Conservation (phyloP, 1,284 basidiomycete genomes). For the Anthracocystis setariae region DNA sequence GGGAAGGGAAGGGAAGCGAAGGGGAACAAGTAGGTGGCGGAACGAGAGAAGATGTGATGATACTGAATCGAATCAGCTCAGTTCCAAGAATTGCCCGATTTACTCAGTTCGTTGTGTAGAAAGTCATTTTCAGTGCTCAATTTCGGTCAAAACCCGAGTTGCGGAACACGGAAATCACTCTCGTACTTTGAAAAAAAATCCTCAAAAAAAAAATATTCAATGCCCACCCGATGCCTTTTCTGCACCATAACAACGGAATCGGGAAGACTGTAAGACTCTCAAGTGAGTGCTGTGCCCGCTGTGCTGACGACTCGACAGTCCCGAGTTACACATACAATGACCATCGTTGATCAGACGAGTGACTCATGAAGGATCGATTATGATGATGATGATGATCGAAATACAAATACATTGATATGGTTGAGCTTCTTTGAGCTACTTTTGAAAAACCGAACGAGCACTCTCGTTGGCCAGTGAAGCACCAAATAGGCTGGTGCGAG, state of each 20-base stretch:
- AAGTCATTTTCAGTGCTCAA: slow-evolving; percentile 5
- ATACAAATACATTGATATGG: neutral
- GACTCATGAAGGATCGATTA: neutral
- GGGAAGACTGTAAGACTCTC: too few species aligned
- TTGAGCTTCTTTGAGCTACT: neutral
- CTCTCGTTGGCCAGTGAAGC: slow-evolving; percentile 30
- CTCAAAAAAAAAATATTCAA: neutral
- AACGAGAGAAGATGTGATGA: slow-evolving; percentile 2
- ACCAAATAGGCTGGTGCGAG: slow-evolving; percentile 38
- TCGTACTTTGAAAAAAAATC: too few species aligned
- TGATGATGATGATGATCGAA: neutral
- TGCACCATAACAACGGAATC: too few species aligned
- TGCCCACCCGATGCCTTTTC: too few species aligned
- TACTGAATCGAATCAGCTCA: neutral
- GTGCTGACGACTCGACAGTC: too few species aligned
- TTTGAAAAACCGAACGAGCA: slow-evolving; percentile 44
- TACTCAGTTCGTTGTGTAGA: neutral
- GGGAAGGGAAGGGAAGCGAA: neutral
- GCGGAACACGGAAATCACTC: slow-evolving; percentile 17
- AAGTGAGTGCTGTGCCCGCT: too few species aligned
- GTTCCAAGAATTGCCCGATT: slow-evolving; percentile 19
- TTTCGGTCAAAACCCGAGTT: slow-evolving; percentile 1
- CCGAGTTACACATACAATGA: neutral
- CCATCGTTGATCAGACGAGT: neutral
- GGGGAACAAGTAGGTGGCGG: slow-evolving; percentile 8